Percentiles rank a stretch among this genome's conserved stretches.
These are phyloP conservation scores for Calocybe gangraenosa DNA, from an alignment of 768 basidiomycete genomes.

Conservation along the genomic window DNA sequence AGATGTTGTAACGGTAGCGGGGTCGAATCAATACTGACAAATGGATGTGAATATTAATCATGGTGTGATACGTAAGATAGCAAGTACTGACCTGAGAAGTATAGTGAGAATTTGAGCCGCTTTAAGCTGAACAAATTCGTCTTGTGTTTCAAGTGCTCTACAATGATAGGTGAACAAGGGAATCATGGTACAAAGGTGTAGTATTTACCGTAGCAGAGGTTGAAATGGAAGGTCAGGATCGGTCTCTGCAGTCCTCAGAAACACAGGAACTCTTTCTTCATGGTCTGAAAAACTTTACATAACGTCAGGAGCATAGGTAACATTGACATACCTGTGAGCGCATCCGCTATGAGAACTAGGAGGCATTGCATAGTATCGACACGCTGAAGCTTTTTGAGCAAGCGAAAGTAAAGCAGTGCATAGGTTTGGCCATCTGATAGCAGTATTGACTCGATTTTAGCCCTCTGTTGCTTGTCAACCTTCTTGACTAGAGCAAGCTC, in stretches of 20 bases:
- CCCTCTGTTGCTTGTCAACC: constrained; percentile 75
- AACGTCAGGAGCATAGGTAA: not conserved
- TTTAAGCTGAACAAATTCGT: constrained; percentile 95
- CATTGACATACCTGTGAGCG: constrained; percentile 73
- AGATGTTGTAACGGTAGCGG: constrained; percentile 49
- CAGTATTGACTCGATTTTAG: constrained; percentile 72
- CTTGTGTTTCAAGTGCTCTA: constrained; percentile 79
- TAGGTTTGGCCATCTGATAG: constrained; percentile 81
- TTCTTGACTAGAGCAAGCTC: constrained; percentile 87
- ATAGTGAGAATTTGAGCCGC: constrained; percentile 84
- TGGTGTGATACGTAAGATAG: not conserved
- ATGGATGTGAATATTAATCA: not conserved
- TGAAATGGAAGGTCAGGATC: constrained; percentile 79
- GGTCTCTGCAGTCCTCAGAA: constrained; percentile 53
- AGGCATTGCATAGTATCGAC: constrained; percentile 87
- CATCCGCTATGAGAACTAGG: constrained; percentile 84
- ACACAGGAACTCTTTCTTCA: constrained; percentile 80
- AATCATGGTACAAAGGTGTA: not conserved
- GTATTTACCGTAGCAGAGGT: constrained; percentile 66
- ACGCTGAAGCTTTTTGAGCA: constrained; percentile 80
- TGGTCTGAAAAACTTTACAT: constrained; percentile 52
- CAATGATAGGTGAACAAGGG: constrained; percentile 11
- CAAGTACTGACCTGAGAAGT: constrained; percentile 60
- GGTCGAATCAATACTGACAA: constrained; percentile 43
- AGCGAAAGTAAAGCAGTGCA: constrained; percentile 82